Base-by-base conservation (phyloP, 1,284 basidiomycete genomes). In the Schizophyllum commune region DNA sequence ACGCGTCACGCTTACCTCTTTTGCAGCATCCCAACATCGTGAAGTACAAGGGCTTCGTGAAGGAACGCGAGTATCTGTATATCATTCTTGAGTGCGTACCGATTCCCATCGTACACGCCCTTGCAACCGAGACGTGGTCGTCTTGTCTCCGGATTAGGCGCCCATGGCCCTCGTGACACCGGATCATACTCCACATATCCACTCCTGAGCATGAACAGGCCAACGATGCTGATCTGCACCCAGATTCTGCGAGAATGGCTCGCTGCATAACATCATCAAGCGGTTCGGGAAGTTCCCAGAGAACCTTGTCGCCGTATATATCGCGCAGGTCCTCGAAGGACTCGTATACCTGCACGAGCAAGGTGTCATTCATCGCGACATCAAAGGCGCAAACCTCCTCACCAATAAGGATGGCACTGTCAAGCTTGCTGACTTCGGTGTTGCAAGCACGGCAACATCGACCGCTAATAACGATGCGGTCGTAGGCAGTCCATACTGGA, bases 361-460 rank as follows among this genome's bases (percentile, higher is more conserved):
- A 77, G 96, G 95, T 79, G 95, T 98, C 61, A 97, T 98, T 66
- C 96, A 98, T 74, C 85, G 96, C n/a, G 96, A 98, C 69, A 98
- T 98, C 79, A 98, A 98, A 74, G 96, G 95, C 52, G 95, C 96
- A 15, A 98, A 98, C 68, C 96, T 98, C 68, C 80, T 98, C 54
- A 96, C 96, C n/a, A 97, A 96, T 71, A 97, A 98, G 75, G 93
- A 97, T 73, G 96, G 96, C n/a, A 90, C 87, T 32, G 94, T 98
- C 63, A 96, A 97, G 74, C 81, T 97, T 22, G 94, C 94, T 7
- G 94, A 97, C 75, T 97, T 97, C 72, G 94, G 94, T 61, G 95
- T 97, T 5, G 92, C 91, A 56, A 85, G 83, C 67, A 86, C 84
- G 62, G 88, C 88, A 19, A 81, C 87, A 60, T 81, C 86, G 1